A percentile compares a stretch with the other conserved stretches of the same genome.
Evolutionary conservation across 495 filamentous ascomycete genomes (phyloP).

Genomic region (Apiosordaria backusii): DNA sequence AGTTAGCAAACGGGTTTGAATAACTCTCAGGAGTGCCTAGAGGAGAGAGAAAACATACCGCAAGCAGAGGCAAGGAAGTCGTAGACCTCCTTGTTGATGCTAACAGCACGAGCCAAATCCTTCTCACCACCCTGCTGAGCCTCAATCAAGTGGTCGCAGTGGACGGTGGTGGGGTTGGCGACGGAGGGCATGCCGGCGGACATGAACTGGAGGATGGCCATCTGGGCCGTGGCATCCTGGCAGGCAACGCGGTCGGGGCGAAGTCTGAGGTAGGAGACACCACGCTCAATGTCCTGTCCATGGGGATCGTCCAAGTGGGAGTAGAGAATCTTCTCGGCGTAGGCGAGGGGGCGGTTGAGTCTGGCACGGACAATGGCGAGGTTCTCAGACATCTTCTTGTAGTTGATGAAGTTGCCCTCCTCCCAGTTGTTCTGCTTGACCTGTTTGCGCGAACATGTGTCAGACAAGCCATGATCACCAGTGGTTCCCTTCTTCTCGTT

Average conservation of each 20-base stretch:
- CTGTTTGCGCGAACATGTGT: constrained; percentile 22
- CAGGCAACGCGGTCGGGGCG: constrained; percentile 97
- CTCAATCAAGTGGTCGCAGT: constrained; percentile 99
- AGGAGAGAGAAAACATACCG: constrained; percentile 29
- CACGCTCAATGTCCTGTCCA: constrained; percentile 91
- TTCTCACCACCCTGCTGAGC: constrained; percentile 91
- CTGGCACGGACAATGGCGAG: constrained; percentile 80
- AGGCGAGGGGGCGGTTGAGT: constrained; percentile 89
- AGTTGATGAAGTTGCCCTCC: constrained; percentile 57
- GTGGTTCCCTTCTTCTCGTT: not conserved
- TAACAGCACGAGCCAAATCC: constrained; percentile 86
- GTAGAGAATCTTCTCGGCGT: constrained; percentile 98
- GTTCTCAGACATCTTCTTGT: constrained; percentile 98
- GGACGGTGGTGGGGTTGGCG: constrained; percentile 91
- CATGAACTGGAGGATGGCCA: constrained; percentile 99
- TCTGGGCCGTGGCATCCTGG: constrained; percentile 99
- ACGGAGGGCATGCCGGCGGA: constrained; percentile 93
- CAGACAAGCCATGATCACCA: constrained; percentile 5
- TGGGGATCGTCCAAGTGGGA: constrained; percentile 98
- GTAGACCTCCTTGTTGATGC: constrained; percentile 99
- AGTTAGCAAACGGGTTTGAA: too few species aligned
- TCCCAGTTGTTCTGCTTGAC: constrained; percentile 52
- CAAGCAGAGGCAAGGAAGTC: constrained; percentile 93
- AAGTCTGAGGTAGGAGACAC: constrained; percentile 90
- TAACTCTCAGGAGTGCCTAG: too few species aligned